Evolutionary conservation across 306 rosid species (phyloP), one percentile per base, ranked within the genome.

Genomic region (Medicago ruthenica): DNA sequence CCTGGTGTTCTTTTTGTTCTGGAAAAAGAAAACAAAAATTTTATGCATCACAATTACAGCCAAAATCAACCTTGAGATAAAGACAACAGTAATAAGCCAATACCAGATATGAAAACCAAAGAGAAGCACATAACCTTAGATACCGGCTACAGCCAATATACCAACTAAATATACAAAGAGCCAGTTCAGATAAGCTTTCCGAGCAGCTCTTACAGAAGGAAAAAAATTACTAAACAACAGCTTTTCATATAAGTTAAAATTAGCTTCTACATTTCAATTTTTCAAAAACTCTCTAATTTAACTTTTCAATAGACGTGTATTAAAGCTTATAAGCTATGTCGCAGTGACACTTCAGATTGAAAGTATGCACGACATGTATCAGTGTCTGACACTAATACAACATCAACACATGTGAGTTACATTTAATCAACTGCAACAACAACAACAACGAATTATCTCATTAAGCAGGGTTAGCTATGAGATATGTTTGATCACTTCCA

Each of bases 1-100:
- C 97, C 78, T 73, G 83, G 80, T 92, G 96, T 82, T 90, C 98
- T 85, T 89, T 90, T 83, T 88, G 84, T 44, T 88, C 98, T 95
- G 90, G 66, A 14, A 61, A 83, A 84, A 73, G 67, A 51, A 82
- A 76, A 81, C 10, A 63, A 66, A 42, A 21, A 16, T 54, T n/a
- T 44, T 12, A 48, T 65, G 69, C 84, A 76, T 15, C 50, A 40
- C 70, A 76, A 75, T 60, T 77, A 61, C 55, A 76, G 62, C 39
- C 13, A 34, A 36, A 76, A 70, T 40, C 53, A 61, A 22, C 51
- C 57, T 31, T 71, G 48, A 24, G 47, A 71, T 31, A 18, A 57
- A 67, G 59, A 70, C 34, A 8, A 4, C 60, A 62, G 8, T 27
- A 60, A 44, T 37, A 67, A 36, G 63, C 76, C 51, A 69, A 69